Base-by-base conservation (phyloP, 768 basidiomycete genomes). In the Boletus rubropictus region DNA sequence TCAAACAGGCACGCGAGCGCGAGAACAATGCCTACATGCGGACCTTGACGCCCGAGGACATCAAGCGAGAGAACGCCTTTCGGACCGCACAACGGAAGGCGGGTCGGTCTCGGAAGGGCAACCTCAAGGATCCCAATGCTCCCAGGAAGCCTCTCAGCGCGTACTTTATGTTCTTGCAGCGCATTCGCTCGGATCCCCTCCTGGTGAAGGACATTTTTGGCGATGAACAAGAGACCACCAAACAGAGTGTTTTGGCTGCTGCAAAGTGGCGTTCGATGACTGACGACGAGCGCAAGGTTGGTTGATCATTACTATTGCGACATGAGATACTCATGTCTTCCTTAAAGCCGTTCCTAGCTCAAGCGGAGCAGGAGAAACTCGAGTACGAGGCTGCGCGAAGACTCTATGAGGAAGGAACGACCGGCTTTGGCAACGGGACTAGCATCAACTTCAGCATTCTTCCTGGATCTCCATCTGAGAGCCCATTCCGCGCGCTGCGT, bases 41-140 rank as follows among this genome's bases (percentile, higher is more conserved):
- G 37, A 85, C 86, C 5, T 75, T 94, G 38, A 92, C 92, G 0
- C 93, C 92, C 5, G 89, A 92, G 4, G 93, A 95, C 64, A 93
- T 96, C 75, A 88, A 90, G 60, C 85, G 83, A 62, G 93, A 96
- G 78, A 96, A 96, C 64, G 76, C 73, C 7, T 96, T 85, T 69
- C 84, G 93, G 34, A 83, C 93, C 33, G 89, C 90, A 25, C 92
- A 95, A 68, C 83, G 93, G 50, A 91, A 90, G 68, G 86, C 89
- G 14, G 93, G 93, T 52, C 92, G 91, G 67, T 92, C 88, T 32
- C 78, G 90, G 53, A 89, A 86, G 77, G 86, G 86, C 55, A 96
- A 96, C 64, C 87, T 96, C 69, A 95, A 94, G 72, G 92, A 96
- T 64, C 92, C 92, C 28, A 95, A 96, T 61, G 93, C 91, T 7